Conservation (phyloP, 495 filamentous ascomycete genomes). For the Hypomontagnella submonticulosa region DNA sequence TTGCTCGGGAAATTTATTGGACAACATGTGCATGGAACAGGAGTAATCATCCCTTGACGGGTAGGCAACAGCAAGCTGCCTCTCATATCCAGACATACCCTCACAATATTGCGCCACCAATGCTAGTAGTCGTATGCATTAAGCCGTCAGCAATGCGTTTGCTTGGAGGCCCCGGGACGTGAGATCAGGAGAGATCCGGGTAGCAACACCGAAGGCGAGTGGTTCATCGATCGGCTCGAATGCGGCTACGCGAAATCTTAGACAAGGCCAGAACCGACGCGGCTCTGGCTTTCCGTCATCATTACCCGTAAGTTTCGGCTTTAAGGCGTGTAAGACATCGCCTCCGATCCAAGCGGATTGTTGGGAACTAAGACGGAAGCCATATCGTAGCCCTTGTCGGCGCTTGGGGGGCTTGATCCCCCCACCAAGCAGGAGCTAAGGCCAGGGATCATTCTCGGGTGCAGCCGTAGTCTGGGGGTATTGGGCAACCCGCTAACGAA, state of each 20-base stretch:
- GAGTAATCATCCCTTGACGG: constrained; percentile 15
- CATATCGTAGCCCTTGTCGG: constrained; percentile 33
- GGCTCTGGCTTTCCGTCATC: constrained; percentile 25
- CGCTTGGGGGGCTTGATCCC: constrained; percentile 15
- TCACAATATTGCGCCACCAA: constrained; percentile 34
- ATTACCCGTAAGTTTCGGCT: constrained; percentile 31
- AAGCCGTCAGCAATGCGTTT: constrained; percentile 31
- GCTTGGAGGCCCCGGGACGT: constrained; percentile 8
- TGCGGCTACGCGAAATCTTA: constrained; percentile 43
- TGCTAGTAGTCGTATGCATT: constrained; percentile 30
- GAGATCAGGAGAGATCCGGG: constrained; percentile 26
- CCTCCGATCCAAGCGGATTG: constrained; percentile 8
- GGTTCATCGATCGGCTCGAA: constrained; percentile 29
- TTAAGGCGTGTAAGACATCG: constrained; percentile 29
- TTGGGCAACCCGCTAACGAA: constrained; percentile 24
- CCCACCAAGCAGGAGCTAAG: background rate
- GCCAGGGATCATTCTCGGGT: constrained; percentile 12
- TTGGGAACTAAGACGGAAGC: constrained; percentile 13
- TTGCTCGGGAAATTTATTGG: constrained; percentile 24
- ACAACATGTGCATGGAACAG: constrained; percentile 15
- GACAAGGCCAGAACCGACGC: constrained; percentile 24
- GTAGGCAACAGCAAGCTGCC: constrained; percentile 16
- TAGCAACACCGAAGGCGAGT: constrained; percentile 14
- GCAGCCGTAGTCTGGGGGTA: constrained; percentile 31
- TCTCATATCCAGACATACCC: constrained; percentile 27